A percentile compares a stretch with the other conserved stretches of the same genome.
Conservation (phyloP, 2,329 filamentous ascomycete genomes). For the Penicillium glabrum region DNA sequence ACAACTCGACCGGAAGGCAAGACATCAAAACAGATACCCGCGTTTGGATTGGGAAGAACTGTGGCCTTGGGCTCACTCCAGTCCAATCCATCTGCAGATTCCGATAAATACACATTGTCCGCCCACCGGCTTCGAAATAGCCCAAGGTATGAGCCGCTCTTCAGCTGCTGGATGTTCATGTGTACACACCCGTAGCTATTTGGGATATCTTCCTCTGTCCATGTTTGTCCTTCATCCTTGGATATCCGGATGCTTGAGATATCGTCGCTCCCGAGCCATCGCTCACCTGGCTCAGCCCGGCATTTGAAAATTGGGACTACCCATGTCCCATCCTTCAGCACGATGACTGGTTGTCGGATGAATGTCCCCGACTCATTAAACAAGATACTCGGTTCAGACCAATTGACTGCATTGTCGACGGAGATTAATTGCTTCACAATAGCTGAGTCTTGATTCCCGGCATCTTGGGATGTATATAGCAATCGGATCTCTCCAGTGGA, state of each 20-base stretch:
- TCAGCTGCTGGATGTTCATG: slow-evolving; percentile 43
- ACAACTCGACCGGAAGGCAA: slow-evolving; percentile 37
- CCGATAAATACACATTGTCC: slow-evolving; percentile 45
- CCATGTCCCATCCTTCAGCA: slow-evolving; percentile 42
- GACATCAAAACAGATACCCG: slow-evolving; percentile 43
- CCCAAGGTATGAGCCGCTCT: slow-evolving; percentile 32
- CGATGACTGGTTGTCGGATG: slow-evolving; percentile 43
- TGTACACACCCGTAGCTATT: slow-evolving; percentile 44
- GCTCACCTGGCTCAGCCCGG: slow-evolving; percentile 38
- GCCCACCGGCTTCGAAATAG: slow-evolving; percentile 49
- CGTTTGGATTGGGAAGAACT: slow-evolving; percentile 46
- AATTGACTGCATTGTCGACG: slow-evolving; percentile 36
- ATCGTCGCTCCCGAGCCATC: slow-evolving; percentile 49
- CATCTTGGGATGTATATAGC: slow-evolving; percentile 48
- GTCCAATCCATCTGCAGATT: slow-evolving; percentile 39
- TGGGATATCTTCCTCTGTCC: slow-evolving; percentile 40
- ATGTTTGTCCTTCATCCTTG: slow-evolving; percentile 39
- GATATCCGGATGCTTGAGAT: slow-evolving; percentile 42
- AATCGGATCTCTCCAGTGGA: slow-evolving; percentile 40
- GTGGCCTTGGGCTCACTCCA: slow-evolving; percentile 41
- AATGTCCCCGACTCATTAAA: slow-evolving; percentile 42
- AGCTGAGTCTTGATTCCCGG: slow-evolving; percentile 47
- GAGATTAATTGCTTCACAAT: slow-evolving; percentile 41
- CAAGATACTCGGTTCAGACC: slow-evolving; percentile 34
- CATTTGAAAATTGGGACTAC: slow-evolving; percentile 47